A percentile compares a stretch with the other conserved stretches of the same genome.
These are phyloP conservation scores for Aristolochia contorta DNA, from an alignment of 164 flowering plant species.

Conservation along the genomic window DNA sequence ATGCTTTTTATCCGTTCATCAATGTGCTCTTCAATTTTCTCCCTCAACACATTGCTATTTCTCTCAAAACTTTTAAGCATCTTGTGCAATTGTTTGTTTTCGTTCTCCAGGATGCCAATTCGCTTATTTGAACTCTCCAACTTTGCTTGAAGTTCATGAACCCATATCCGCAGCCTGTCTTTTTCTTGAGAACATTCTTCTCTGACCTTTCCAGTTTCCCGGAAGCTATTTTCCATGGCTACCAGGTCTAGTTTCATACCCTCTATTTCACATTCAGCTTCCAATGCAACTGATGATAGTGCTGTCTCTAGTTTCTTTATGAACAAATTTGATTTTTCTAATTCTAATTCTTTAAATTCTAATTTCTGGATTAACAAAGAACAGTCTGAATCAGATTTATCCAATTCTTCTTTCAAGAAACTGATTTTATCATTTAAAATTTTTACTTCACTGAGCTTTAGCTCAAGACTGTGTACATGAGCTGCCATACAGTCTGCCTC, in stretches of 20 bases:
- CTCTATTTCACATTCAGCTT: constrained; percentile 80
- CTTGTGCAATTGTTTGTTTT: constrained; percentile 43
- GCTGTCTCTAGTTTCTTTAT: constrained; percentile 57
- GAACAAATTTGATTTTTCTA: constrained; percentile 27
- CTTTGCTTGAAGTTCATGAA: constrained; percentile 28
- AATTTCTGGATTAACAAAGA: constrained; percentile 35
- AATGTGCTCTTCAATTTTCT: constrained; percentile 25
- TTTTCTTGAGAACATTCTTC: constrained; percentile 46
- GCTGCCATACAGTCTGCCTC: constrained; percentile 42
- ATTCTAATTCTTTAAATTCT: constrained; percentile 40
- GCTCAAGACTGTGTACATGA: constrained; percentile 47
- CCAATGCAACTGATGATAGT: constrained; percentile 46
- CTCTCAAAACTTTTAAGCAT: constrained; percentile 30
- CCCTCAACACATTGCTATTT: constrained; percentile 18
- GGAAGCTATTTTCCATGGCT: constrained; percentile 40
- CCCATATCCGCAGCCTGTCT: constrained; percentile 22
- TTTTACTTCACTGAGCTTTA: constrained; percentile 37
- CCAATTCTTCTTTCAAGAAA: constrained; percentile 37
- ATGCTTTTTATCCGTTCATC: constrained; percentile 18
- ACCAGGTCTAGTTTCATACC: constrained; percentile 63
- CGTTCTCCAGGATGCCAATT: constrained; percentile 33
- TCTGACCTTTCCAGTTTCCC: constrained; percentile 39
- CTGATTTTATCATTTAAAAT: constrained; percentile 29
- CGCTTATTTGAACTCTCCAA: constrained; percentile 29
- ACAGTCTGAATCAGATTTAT: constrained; percentile 33